Percentiles rank a stretch among this genome's conserved stretches.
Evolutionary conservation across 2,329 filamentous ascomycete species (phyloP).

Genomic region (Colletotrichum lini): DNA sequence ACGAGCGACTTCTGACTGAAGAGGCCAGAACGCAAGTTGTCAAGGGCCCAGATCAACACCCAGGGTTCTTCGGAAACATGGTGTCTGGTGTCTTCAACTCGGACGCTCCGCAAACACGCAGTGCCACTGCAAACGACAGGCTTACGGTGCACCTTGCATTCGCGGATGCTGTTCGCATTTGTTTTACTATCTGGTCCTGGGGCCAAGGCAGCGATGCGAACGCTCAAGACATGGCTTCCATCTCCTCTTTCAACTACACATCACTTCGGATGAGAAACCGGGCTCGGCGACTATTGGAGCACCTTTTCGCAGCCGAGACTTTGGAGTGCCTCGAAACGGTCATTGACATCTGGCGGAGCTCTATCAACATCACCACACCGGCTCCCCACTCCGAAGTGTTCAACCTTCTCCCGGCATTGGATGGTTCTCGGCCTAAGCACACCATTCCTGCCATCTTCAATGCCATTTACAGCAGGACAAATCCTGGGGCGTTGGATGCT

Average conservation of each 20-base stretch:
- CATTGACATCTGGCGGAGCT: conserved; percentile 83
- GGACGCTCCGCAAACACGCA: conserved; percentile 82
- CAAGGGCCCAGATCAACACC: conserved; percentile 86
- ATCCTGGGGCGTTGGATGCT: conserved; percentile 83
- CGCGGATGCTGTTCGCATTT: conserved; percentile 93
- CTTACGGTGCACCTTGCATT: conserved; percentile 96
- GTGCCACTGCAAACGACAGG: conserved; percentile 90
- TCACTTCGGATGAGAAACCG: conserved; percentile 92
- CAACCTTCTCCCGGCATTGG: conserved; percentile 89
- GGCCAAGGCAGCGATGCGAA: conserved; percentile 74
- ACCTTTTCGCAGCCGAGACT: conserved; percentile 92
- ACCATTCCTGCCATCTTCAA: conserved; percentile 96
- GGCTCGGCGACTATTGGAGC: conserved; percentile 88
- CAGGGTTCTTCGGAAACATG: conserved; percentile 95
- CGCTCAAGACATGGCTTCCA: conserved; percentile 75
- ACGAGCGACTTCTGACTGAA: conserved; percentile 84
- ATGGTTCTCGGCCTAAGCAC: conserved; percentile 91
- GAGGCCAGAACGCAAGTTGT: conserved; percentile 77
- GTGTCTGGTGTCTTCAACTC: conserved; percentile 90
- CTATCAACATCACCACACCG: conserved; percentile 60
- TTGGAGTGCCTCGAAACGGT: conserved; percentile 94
- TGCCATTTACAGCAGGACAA: conserved; percentile 94
- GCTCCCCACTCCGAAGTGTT: conserved; percentile 78
- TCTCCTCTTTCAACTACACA: conserved; percentile 90
- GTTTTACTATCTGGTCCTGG: conserved; percentile 97